phyloP scores from a whole-genome alignment of 768 basidiomycete species.

The Collybia sordida region DNA sequence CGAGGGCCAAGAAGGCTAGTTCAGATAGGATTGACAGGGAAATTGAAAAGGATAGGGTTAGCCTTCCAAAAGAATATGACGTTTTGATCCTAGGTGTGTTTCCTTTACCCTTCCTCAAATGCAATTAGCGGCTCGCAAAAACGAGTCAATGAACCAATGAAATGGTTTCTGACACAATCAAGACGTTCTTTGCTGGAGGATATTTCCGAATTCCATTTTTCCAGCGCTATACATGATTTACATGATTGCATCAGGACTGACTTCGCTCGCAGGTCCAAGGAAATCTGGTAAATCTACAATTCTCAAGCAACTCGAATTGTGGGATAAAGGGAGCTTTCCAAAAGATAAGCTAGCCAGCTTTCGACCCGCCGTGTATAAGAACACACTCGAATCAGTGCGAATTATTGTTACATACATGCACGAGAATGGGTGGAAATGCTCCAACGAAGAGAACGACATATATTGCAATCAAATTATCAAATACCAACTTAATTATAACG shows the following conservation, averaged over 20 bases:
- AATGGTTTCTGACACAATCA: too few relatives aligned
- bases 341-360: slow-evolving; percentile 74
- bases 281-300: slow-evolving; percentile 96
- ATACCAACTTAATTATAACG: slow-evolving; percentile 48
- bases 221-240: not conserved
- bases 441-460: slow-evolving; percentile 57
- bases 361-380: slow-evolving; percentile 78
- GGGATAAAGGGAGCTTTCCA: slow-evolving; percentile 90
- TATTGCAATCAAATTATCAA: slow-evolving; percentile 32
- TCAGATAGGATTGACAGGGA: slow-evolving; percentile 79
- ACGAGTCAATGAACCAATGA: too few relatives aligned
- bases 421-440: slow-evolving; percentile 80
- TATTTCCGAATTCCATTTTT: too few relatives aligned
- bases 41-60: slow-evolving; percentile 83
- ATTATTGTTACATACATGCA: slow-evolving; percentile 83
- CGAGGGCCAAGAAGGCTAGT: slow-evolving; percentile 57
- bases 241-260: too few relatives aligned
- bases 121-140: too few relatives aligned
- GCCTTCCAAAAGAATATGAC: slow-evolving; percentile 87
- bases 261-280: slow-evolving; percentile 66
- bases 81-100: slow-evolving; percentile 87
- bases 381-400: slow-evolving; percentile 88
- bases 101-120: too few relatives aligned
- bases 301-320: slow-evolving; percentile 99
- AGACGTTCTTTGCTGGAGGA: too few relatives aligned